Evolutionary conservation across 2,329 filamentous ascomycete genomes (phyloP).

Genomic region (Pseudonectria buxi): DNA sequence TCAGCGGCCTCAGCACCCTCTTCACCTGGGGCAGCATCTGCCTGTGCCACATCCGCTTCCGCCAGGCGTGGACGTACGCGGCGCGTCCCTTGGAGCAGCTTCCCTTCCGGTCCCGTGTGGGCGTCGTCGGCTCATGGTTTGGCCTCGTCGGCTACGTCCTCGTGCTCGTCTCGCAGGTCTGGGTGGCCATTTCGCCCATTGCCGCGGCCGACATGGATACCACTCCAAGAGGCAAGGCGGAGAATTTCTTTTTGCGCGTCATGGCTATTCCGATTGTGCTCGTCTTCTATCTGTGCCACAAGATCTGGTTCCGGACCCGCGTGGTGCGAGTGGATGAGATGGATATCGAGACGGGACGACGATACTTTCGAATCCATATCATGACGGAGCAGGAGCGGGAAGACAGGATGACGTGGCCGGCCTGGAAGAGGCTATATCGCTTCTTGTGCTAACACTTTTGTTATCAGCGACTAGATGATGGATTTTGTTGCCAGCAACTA

Average conservation of each 20-base stretch:
- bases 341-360: constrained; percentile 77
- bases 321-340: constrained; percentile 66
- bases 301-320: constrained; percentile 63
- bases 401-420: constrained; percentile 64
- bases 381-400: constrained; percentile 73
- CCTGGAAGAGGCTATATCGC: constrained; percentile 71
- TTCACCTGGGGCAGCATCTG: constrained; percentile 84
- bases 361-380: constrained; percentile 74
- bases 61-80: constrained; percentile 62
- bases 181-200: constrained; percentile 74
- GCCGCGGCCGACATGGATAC: constrained; percentile 36
- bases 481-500: no score
- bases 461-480: no score
- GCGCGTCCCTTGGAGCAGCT: constrained; percentile 67
- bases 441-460: constrained; percentile 64
- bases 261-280: constrained; percentile 63
- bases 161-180: constrained; percentile 78
- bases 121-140: constrained; percentile 71
- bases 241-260: constrained; percentile 68
- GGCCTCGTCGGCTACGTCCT: constrained; percentile 71
- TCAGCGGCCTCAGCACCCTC: constrained; percentile 65
- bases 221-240: constrained; percentile 38
- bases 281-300: constrained; percentile 65
- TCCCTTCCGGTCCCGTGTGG: constrained; percentile 73
- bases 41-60: constrained; percentile 84